Conservation (phyloP, 2,329 filamentous ascomycete species). For the Penicillium concentricum region DNA sequence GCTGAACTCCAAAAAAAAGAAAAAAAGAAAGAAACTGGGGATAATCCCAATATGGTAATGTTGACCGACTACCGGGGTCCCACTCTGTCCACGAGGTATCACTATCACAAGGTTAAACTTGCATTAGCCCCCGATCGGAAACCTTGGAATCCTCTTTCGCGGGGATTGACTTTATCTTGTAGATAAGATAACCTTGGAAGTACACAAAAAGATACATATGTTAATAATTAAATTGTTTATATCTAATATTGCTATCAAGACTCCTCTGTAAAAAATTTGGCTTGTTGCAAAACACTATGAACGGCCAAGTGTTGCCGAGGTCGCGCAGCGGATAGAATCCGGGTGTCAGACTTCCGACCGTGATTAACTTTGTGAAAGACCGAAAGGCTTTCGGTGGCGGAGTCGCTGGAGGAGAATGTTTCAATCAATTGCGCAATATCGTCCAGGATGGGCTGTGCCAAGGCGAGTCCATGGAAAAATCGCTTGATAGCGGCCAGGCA, state of each 20-base stretch:
- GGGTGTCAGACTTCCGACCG: background rate
- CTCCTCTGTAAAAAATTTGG: background rate
- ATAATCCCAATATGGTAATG: background rate
- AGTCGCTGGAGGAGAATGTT: background rate
- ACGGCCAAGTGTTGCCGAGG: background rate
- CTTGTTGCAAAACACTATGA: conserved; percentile 22
- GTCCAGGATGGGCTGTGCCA: background rate
- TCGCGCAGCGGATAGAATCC: background rate
- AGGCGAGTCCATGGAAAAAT: background rate
- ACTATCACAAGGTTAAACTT: background rate
- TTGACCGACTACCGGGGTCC: background rate
- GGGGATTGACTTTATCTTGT: no score
- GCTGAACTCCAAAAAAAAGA: no score
- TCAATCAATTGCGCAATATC: background rate
- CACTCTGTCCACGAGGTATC: background rate
- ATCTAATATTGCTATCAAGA: background rate
- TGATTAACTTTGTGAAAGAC: background rate
- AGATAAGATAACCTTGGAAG: no score
- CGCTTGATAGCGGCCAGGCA: background rate
- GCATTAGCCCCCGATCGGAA: background rate
- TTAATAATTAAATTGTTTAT: no score
- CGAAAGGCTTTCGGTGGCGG: background rate
- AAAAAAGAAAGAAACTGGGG: background rate
- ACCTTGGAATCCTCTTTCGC: no score
- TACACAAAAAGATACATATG: no score